A percentile compares a stretch with the other conserved stretches of the same genome.
phyloP scores from a whole-genome alignment of 2,329 filamentous ascomycete genomes.

The Lasiodiplodia theobromae region DNA sequence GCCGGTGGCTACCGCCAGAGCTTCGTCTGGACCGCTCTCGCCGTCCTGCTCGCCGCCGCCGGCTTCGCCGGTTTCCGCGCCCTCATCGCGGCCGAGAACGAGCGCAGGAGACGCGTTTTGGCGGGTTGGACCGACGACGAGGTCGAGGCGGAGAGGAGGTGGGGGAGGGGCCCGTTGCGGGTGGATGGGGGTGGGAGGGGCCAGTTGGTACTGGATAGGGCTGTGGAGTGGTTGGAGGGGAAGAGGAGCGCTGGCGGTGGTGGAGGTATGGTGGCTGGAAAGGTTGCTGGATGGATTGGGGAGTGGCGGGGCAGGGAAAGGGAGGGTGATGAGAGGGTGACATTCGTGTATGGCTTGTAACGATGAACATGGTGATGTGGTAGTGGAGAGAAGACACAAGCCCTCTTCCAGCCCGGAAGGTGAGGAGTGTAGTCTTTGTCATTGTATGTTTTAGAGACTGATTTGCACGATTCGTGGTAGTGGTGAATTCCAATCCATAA shows the following conservation, averaged over 20 bases:
- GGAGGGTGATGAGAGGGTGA: conserved; percentile 56
- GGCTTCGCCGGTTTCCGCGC: conserved; percentile 52
- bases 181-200: conserved; percentile 36
- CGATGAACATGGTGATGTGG: not conserved
- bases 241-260: conserved; percentile 32
- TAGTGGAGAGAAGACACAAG: too few relatives aligned
- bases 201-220: conserved; percentile 31
- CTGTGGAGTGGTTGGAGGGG: conserved; percentile 31
- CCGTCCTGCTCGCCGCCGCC: conserved; percentile 47
- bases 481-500: too few relatives aligned
- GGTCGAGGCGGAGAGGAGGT: conserved; percentile 48
- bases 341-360: conserved; percentile 53
- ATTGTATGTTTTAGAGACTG: too few relatives aligned
- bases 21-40: conserved; percentile 52
- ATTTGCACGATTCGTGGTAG: too few relatives aligned
- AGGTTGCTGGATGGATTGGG: conserved; percentile 36
- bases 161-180: conserved; percentile 36
- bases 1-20: conserved; percentile 49
- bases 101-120: conserved; percentile 39
- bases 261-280: conserved; percentile 33
- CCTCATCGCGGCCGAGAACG: conserved; percentile 49
- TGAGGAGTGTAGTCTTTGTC: too few relatives aligned
- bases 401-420: too few relatives aligned
- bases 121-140: conserved; percentile 46
- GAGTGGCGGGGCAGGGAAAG: conserved; percentile 44